Evolutionary conservation across 306 rosid species (phyloP), one percentile per base, ranked within the genome.

Genomic region (Potentilla sterilis): DNA sequence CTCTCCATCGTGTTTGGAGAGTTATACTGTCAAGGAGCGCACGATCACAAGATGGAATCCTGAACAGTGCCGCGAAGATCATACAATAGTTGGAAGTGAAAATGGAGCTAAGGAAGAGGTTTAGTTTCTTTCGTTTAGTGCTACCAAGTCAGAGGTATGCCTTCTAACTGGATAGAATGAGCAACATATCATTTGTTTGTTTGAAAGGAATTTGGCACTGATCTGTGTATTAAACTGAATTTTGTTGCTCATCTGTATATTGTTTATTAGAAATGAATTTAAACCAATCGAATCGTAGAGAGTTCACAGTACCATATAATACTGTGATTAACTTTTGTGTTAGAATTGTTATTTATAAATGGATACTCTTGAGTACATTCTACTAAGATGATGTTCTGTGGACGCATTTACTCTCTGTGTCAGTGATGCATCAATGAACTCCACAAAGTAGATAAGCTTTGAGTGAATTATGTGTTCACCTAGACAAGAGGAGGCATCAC

Each of bases 31-130:
- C 22, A 15, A 37, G 37, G 68, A 63, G 68, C 68, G 44, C 68
- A 63, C 24, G 2, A 63, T 63, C 6, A 63, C 68, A 63, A 63
- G 68, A 63, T 63, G 68, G 68, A 63, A 7, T 63, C 68, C 43
- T 34, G 68, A 63, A 63, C 68, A 63, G 43, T 34, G 43, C 68
- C 43, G 21, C 0, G 43, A 35, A 37, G 68, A 63, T 63, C 68
- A 63, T 14, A 12, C 68, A 63, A 16, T 16, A 2, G 43, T 13
- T 63, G 68, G 5, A 63, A 35, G 22, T 63, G 68, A 35, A 34
- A 34, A 15, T 63, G 43, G 43, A 15, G 68, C 43, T 5, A 18
- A 63, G 24, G 22, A 16, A 16, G 44, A 63, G 44, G 16, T 35
- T 28, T 63, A 63, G 68, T 35, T 1, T 4, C 7, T 34, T 35